Evolutionary conservation across 2,329 filamentous ascomycete genomes (phyloP), one percentile per base, ranked within the genome.

Genomic region (Malbranchea zuffiana): DNA sequence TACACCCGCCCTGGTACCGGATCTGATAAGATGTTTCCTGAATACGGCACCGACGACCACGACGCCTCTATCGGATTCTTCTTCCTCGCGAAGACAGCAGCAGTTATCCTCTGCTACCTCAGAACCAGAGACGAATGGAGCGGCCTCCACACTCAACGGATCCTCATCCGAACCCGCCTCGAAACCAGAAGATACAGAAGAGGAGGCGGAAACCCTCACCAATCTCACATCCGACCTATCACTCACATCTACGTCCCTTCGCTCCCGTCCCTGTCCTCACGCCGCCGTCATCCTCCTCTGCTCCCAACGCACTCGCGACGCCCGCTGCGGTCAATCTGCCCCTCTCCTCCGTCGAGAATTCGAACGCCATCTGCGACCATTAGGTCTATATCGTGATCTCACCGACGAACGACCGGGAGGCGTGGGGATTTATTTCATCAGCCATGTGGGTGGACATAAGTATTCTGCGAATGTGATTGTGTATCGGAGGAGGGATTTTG

Each of bases 391-490:
- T 58, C 78, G 90, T 19, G 88, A 96, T 55, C 63, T 90, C 31
- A 77, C 92, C 54, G 90, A 98, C 56, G 78, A 86, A 57, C 67
- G 90, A 40, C 85, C 87, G 0, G 88, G 88, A 7, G 90, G 90
- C 8, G 88, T 95, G 4, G 88, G 85, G 0, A 83, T 98, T 46
- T 94, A 94, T 63, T 96, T 95, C 56, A 92, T 96, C 54, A 88
- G 78, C 48, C 90, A 98, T 54, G 86, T 95, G 2, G 90, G 90
- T 18, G 90, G 90, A 0, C 90, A 98, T 67, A 95, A 95, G 65
- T 96, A 93, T 63, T 78, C 80, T 31, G 90, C 90, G 18, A 98
- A 98, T 52, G 76, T 96, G 49, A 82, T 98, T 67, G 69, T 98
- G 1, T 96, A 98, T 59, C 74, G 90, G 6, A 71, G 72, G 12